phyloP scores from a whole-genome alignment of 441 rosid species.

The Euphorbia celastroides region DNA sequence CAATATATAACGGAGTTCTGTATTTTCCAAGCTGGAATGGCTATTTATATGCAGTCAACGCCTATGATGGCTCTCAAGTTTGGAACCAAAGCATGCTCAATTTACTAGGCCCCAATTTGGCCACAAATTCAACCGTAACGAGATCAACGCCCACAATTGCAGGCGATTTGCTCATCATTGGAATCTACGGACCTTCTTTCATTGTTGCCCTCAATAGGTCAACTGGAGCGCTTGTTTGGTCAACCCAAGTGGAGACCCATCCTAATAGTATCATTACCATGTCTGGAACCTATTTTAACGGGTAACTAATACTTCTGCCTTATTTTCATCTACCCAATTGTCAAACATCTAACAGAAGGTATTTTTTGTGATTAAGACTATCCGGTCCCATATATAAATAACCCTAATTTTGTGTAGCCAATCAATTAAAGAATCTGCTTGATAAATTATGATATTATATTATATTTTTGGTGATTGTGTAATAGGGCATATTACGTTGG shows the following conservation, averaged over 20 bases:
- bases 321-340: no score
- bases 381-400: no score
- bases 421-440: no score
- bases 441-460: no score
- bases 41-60: conserved; percentile 29
- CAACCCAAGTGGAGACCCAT: conserved; percentile 31
- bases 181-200: conserved; percentile 35
- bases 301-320: no score
- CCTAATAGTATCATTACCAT: conserved; percentile 28
- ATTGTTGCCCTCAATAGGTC: conserved; percentile 33
- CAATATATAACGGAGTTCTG: conserved; percentile 24
- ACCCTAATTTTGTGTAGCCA: no score
- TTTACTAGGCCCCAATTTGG: conserved; percentile 22
- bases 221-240: conserved; percentile 39
- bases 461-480: not conserved
- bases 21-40: conserved; percentile 52
- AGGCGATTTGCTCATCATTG: conserved; percentile 29
- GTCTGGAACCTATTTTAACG: conserved; percentile 38
- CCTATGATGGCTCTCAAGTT: conserved; percentile 27
- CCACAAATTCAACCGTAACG: conserved; percentile 28
- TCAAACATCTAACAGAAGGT: no score
- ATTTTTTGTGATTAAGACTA: no score
- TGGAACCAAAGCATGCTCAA: conserved; percentile 31
- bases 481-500: conserved; percentile 31
- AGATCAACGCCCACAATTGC: conserved; percentile 30